Conservation (phyloP, 257 asterid species). For the Perilla frutescens region DNA sequence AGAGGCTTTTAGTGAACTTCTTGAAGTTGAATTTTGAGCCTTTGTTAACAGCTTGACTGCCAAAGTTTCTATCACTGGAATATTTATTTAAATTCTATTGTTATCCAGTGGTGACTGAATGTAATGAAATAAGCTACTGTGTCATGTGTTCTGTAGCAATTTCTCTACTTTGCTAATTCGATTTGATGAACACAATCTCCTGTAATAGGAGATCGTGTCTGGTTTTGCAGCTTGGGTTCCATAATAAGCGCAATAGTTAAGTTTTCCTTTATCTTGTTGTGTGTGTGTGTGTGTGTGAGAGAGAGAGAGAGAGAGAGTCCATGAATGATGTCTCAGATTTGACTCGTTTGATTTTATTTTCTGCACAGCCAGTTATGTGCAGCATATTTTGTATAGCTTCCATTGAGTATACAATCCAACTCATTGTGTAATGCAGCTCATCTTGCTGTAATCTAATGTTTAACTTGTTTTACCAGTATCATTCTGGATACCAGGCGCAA, state of each 20-base stretch:
- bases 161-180: conserved; percentile 1
- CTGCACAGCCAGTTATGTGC: neutral
- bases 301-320: neutral
- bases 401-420: neutral
- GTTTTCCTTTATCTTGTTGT: too few species aligned
- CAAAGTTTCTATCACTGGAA: neutral
- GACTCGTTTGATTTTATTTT: conserved; percentile 11
- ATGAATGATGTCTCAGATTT: neutral
- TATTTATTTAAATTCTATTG: neutral
- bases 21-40: neutral
- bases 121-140: neutral
- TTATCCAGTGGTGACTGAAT: neutral
- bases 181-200: neutral
- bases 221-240: neutral
- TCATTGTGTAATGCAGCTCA: neutral
- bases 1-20: neutral
- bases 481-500: conserved; percentile 95
- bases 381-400: neutral
- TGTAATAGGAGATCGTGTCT: neutral
- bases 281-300: too few species aligned
- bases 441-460: conserved; percentile 30
- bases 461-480: conserved; percentile 70
- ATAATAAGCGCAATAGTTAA: too few species aligned
- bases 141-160: conserved; percentile 1
- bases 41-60: neutral